Evolutionary conservation across 371 early-diverging fungal genomes (phyloP).

Genomic region (Lichtheimia hyalospora): DNA sequence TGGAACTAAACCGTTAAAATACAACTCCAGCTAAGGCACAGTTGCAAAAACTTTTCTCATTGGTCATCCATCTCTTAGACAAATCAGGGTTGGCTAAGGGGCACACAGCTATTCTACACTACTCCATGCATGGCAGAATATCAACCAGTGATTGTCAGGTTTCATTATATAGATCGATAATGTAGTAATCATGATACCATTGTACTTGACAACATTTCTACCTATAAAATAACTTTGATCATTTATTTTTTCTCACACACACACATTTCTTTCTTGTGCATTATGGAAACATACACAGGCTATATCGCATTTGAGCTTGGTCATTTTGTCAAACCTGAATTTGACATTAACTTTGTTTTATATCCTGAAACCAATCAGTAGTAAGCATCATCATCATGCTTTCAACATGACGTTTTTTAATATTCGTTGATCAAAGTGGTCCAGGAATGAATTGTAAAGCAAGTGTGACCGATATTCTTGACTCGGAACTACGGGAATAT

Average conservation of each 20-base stretch:
- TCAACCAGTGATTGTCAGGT: too few relatives aligned
- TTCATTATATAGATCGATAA: too few relatives aligned
- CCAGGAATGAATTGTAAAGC: constrained; percentile 12
- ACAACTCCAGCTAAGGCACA: background rate
- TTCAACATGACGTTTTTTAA: too few relatives aligned
- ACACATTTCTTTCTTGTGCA: background rate
- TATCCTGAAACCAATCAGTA: background rate
- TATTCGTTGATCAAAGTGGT: background rate
- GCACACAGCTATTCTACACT: background rate
- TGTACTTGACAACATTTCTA: too few relatives aligned
- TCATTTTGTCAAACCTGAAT: background rate
- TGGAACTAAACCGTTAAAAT: background rate
- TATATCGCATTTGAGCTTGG: background rate
- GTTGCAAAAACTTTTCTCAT: background rate
- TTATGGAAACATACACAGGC: background rate
- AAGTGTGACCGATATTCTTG: background rate
- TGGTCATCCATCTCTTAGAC: background rate
- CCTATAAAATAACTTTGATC: too few relatives aligned
- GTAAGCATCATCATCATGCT: too few relatives aligned
- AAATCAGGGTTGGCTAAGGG: background rate
- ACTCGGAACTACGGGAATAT: constrained; percentile 1
- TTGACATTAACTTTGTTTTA: background rate
- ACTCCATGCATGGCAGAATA: too few relatives aligned
- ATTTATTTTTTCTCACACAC: too few relatives aligned
- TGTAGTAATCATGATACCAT: too few relatives aligned